Evolutionary conservation across 305 asterid species (phyloP).

Genomic region (Solanum hybrid): DNA sequence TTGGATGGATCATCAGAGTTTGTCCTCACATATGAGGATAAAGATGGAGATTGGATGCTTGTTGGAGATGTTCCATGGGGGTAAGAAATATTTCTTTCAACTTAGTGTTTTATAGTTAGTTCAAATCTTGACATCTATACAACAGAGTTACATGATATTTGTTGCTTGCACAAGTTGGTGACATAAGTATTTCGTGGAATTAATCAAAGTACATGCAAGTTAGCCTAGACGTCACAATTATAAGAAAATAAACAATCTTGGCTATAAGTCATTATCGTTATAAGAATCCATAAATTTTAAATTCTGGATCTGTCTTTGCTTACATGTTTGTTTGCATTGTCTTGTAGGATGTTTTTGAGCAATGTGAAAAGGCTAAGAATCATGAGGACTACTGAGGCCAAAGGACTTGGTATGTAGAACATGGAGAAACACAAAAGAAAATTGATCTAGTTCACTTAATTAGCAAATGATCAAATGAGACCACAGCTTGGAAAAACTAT

Average conservation of each 20-base stretch:
- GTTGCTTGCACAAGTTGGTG: not conserved
- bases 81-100: not conserved
- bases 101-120: not conserved
- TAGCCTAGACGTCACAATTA: not conserved
- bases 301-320: accelerated
- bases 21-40: slow-evolving; percentile 9
- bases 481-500: not conserved
- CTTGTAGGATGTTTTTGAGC: slow-evolving; percentile 11
- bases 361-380: slow-evolving; percentile 10
- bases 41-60: slow-evolving; percentile 16
- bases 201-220: not conserved
- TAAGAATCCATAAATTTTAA: not conserved
- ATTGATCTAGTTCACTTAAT: not conserved
- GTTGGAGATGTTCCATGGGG: slow-evolving; percentile 14
- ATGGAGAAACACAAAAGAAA: not conserved
- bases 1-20: slow-evolving; percentile 11
- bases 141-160: not conserved
- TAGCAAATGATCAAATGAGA: not conserved
- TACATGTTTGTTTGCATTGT: not conserved
- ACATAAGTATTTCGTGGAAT: not conserved
- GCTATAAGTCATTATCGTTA: not conserved
- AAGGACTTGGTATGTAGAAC: slow-evolving; percentile 10
- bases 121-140: not conserved
- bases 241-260: not conserved
- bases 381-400: slow-evolving; percentile 14